Evolutionary conservation across 2,329 filamentous ascomycete species (phyloP).

Genomic region (Fonsecaea erecta): DNA sequence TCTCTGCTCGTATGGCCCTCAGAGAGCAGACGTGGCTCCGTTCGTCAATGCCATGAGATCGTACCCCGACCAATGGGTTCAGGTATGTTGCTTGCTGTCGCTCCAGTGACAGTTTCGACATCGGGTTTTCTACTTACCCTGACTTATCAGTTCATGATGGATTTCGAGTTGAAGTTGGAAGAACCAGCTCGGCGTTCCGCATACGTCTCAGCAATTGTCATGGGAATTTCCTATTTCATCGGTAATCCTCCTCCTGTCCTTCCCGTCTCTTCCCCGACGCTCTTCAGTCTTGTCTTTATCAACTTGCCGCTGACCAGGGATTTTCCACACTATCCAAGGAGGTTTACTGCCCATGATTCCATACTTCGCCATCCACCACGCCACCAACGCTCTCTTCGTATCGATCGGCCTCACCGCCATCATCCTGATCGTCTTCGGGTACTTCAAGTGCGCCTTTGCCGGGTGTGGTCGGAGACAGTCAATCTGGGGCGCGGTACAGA

Average conservation of each 20-base stretch:
- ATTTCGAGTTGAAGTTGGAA: slow-evolving; percentile 56
- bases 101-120: background rate
- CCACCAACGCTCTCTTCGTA: slow-evolving; percentile 50
- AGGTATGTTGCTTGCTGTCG: slow-evolving; percentile 34
- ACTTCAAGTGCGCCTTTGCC: slow-evolving; percentile 47
- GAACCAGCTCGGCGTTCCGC: background rate
- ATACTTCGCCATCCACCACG: slow-evolving; percentile 52
- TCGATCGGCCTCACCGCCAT: slow-evolving; percentile 57
- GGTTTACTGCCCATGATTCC: slow-evolving; percentile 57
- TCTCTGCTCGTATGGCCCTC: slow-evolving; percentile 56
- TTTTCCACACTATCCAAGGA: slow-evolving; percentile 27
- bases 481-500: slow-evolving; percentile 43
- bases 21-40: slow-evolving; percentile 48
- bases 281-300: background rate
- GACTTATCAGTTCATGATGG: slow-evolving; percentile 59
- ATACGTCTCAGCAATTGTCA: background rate
- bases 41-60: slow-evolving; percentile 58
- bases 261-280: background rate
- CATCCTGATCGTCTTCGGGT: slow-evolving; percentile 57
- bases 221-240: background rate
- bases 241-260: background rate
- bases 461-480: slow-evolving; percentile 38
- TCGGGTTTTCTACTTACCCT: background rate
- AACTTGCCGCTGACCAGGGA: background rate
- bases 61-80: slow-evolving; percentile 57